phyloP scores from a whole-genome alignment of 176 grass and related monocot species.

The Aegilops umbellulata region DNA sequence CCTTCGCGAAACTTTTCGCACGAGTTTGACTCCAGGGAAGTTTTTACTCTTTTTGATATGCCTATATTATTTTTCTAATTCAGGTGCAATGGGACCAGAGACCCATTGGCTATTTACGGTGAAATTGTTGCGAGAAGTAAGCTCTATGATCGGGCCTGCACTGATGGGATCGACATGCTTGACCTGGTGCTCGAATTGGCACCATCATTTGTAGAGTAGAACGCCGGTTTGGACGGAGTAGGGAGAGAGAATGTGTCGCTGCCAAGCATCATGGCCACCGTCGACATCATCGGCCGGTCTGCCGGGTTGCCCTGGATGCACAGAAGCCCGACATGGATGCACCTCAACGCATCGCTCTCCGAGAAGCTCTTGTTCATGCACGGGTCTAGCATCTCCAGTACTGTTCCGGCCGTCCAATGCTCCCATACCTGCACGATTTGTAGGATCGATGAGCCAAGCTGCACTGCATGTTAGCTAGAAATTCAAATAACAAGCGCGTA shows the following conservation, averaged over 20 bases:
- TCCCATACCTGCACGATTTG: slow-evolving; percentile 34
- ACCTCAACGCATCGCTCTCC: slow-evolving; percentile 12
- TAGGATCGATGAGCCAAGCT: background rate
- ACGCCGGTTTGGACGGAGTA: slow-evolving; percentile 17
- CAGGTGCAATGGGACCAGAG: too few species aligned
- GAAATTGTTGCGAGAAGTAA: background rate
- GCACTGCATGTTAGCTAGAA: background rate
- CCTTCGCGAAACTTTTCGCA: too few species aligned
- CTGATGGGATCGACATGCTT: background rate
- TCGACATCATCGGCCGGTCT: slow-evolving; percentile 34
- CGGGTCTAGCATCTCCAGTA: slow-evolving; percentile 24
- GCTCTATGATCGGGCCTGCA: background rate
- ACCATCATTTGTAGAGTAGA: background rate
- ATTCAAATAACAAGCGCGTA: background rate
- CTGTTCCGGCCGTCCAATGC: slow-evolving; percentile 21
- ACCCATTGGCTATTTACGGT: too few species aligned
- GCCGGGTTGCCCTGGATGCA: slow-evolving; percentile 38
- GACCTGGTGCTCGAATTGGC: background rate
- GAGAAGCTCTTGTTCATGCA: background rate
- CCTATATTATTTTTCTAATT: too few species aligned
- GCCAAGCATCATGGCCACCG: slow-evolving; percentile 38
- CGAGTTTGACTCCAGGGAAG: too few species aligned
- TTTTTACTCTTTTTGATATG: too few species aligned
- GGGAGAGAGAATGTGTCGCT: slow-evolving; percentile 24
- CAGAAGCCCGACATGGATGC: slow-evolving; percentile 36